These are phyloP conservation scores for Fusarium caatingaense DNA, from an alignment of 2,329 filamentous ascomycete genomes.

Conservation along the genomic window DNA sequence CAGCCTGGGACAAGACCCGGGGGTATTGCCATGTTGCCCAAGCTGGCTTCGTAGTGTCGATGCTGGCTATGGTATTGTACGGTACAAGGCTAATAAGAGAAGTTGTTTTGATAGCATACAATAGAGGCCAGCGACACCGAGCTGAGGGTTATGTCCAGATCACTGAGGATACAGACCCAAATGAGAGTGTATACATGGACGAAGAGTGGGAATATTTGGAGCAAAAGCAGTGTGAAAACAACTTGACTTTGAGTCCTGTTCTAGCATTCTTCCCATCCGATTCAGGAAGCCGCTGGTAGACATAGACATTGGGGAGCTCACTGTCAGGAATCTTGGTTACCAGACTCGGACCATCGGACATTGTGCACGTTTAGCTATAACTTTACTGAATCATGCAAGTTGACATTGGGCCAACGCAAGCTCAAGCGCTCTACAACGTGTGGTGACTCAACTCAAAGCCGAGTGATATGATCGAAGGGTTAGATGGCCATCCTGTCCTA, in stretches of 20 bases:
- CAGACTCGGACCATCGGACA: neutral
- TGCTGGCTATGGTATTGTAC: constrained; percentile 37
- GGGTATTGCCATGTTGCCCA: constrained; percentile 41
- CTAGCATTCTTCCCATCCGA: constrained; percentile 48
- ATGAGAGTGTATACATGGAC: constrained; percentile 20
- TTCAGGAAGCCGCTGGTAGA: constrained; percentile 4
- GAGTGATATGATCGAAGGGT: neutral
- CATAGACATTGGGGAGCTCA: neutral
- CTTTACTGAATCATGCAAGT: too few species aligned
- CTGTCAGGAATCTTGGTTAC: neutral
- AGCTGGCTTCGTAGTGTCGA: constrained; percentile 37
- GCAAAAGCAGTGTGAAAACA: constrained; percentile 5
- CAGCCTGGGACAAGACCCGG: constrained; percentile 24
- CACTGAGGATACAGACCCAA: constrained; percentile 1
- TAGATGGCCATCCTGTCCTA: too few species aligned
- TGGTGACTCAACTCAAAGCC: neutral
- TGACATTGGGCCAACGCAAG: too few species aligned
- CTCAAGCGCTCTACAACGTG: neutral
- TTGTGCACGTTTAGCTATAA: neutral
- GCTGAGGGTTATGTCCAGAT: neutral
- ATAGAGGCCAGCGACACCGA: constrained; percentile 16
- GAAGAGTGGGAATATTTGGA: neutral
- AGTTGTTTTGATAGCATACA: constrained; percentile 16
- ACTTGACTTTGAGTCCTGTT: constrained; percentile 47
- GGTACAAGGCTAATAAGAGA: constrained; percentile 26